Base-by-base conservation (phyloP, 1,284 basidiomycete species). In the Termitomyces sp. region DNA sequence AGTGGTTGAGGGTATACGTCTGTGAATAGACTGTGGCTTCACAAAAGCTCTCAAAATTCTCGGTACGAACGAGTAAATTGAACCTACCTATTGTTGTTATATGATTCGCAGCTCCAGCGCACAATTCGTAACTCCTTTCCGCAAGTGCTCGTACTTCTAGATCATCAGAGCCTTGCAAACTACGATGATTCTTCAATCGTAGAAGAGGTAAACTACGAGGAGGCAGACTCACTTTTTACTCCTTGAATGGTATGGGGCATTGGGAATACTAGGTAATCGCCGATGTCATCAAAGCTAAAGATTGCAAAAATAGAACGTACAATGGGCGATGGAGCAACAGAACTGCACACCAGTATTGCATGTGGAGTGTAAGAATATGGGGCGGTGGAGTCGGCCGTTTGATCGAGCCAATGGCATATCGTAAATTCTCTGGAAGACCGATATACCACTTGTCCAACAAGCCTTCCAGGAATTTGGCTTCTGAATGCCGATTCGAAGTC, bases 331-430 rank as follows among this genome's bases (percentile, higher is more conserved):
- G 88, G 31, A 94, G 71, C 30, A 94, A 69, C 31, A 94, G 70
- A 17, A 89, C 82, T 2, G 88, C 82, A 64, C 86, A 89, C 88
- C 91, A 94, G 65, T 92, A 93, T 64, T 90, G 85, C 82, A 92
- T 87, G 65, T 94, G 91, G 41, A 94, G 72, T 30, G 84, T 85
- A 50, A 92, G 69, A 26, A 92, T 72, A 63, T 90, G 84, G 2
- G 86, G 85, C 0, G 79, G 72, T 19, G 80, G 73, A 33, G 71
- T 65, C 13, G 67, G 65, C 39, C 67, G 68, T 61, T 73, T 78
- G 49, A 66, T 64, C 13, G 70, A 72, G 34, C 76, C 76, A 31
- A 80, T 71, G 56, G 88, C 84, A 62, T 80, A 82, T 31, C 81
- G 80, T 15, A 94, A 70, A 64, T 88, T 81, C 36, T 82, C 79